Evolutionary conservation across 352 stramenopile genomes (phyloP).

Genomic region (Pythium pectinolyticum): DNA sequence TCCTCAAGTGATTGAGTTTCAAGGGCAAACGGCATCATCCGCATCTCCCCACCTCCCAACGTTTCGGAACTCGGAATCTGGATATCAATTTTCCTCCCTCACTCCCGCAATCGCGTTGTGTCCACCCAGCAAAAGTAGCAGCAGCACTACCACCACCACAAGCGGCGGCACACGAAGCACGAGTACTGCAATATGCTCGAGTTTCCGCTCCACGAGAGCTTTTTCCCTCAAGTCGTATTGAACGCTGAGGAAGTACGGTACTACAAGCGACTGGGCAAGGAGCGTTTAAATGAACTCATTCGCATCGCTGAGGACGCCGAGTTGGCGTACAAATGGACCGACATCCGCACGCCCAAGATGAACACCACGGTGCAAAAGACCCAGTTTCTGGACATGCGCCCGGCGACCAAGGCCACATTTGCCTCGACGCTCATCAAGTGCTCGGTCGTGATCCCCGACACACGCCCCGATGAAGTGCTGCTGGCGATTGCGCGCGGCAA

Average conservation of each 20-base stretch:
- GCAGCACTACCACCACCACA: not conserved
- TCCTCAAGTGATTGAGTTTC: constrained; percentile 6
- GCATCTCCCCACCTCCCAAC: not conserved
- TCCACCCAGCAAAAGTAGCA: not conserved
- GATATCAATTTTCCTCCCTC: no score
- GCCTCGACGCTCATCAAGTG: constrained; percentile 68
- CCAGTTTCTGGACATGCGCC: constrained; percentile 72
- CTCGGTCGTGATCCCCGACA: constrained; percentile 53
- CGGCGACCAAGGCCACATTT: constrained; percentile 35
- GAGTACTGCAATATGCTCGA: constrained; percentile 37
- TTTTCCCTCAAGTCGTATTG: constrained; percentile 82
- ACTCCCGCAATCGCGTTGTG: constrained; percentile 1
- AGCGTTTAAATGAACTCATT: constrained; percentile 69
- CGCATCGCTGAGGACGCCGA: constrained; percentile 80
- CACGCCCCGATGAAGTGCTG: constrained; percentile 55
- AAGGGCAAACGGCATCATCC: not conserved
- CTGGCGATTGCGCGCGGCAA: constrained; percentile 51
- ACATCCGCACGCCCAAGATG: constrained; percentile 26
- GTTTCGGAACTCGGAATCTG: no score
- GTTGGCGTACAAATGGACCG: constrained; percentile 72
- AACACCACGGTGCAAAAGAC: constrained; percentile 43
- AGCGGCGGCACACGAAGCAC: not conserved
- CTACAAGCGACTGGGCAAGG: constrained; percentile 77
- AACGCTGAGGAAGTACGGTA: constrained; percentile 66
- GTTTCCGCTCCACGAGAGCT: constrained; percentile 73